Evolutionary conservation across 768 basidiomycete genomes (phyloP), one percentile per base, ranked within the genome.

Genomic region (button mushroom (Agaricus bisporus)): DNA sequence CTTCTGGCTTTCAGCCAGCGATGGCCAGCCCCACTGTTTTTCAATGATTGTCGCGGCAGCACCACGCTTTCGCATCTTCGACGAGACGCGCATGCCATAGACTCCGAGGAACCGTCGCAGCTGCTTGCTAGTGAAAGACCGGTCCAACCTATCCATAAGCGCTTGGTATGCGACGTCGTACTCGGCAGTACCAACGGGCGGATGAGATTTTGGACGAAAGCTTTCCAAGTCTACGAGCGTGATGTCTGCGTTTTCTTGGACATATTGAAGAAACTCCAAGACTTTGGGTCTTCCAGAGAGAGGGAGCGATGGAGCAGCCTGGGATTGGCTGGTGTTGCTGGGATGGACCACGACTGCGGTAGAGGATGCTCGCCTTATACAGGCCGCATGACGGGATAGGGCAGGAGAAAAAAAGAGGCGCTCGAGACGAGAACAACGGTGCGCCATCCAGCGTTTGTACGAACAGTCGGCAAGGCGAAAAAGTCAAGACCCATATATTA

Each of bases 11-110:
- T 76, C 73, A 42, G 71, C 66, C 50, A 86, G 62, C 25, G 83
- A 78, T 5, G 83, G 81, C 86, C 85, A 89, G 25, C 70, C 71
- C 88, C 88, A 91, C 52, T 73, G 69, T 55, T 76, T 68, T 63
- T 87, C 82, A 25, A 90, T 74, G 56, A 89, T 81, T 45, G 72
- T 68, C 42, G 71, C 70, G 38, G 76, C 59, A 66, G 70, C 36
- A 70, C 61, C 54, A 64, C 60, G 60, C 79, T 81, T 41, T 64
- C 72, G 46, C 65, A 63, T 41, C 61, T 67, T 4, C 57, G 61
- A 39, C 67, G 67, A 20, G 6, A 68, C 63, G 5, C 22, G 45
- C 25, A 83, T 61, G 17, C 70, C 71, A 59, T 82, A 83, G 39
- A 79, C 60, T 51, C 70, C 64, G 10, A 79, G 60, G 58, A 88